Base-by-base conservation (phyloP, 2,329 filamentous ascomycete genomes). In the Phialophora expanda region DNA sequence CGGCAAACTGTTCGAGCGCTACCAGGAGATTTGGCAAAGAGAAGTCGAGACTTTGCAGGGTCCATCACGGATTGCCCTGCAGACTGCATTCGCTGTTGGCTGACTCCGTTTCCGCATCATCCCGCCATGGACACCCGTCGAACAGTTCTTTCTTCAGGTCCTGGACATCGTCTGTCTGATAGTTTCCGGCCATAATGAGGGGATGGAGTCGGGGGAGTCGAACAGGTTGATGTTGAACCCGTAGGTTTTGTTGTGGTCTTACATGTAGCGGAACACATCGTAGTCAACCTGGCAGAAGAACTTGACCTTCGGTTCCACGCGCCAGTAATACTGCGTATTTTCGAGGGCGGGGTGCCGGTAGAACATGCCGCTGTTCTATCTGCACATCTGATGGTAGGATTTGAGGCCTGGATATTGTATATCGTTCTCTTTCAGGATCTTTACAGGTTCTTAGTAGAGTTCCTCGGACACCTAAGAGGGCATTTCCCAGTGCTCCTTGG, bases 211-310 rank as follows among this genome's bases (percentile, higher is more conserved):
- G 12, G 95, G 92, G 34, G 90, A 89, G 78, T 99, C 95, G 83
- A 96, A 98, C 51, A 99, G 87, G 79, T 92, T 97, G 81, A 99
- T 96, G 69, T 94, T 98, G 82, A 98, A 99, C 70, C 95, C 95
- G 78, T 99, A 99, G 3, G 94, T 98, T 81, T 98, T 97, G 84
- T 99, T 97, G 82, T 96, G 87, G 79, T 99, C 95, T 74, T 92
- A 87, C 95, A 99, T 97, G 82, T 92, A 99, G 70, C 91, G 89
- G 85, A 99, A 99, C 59, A 99, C 90, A 76, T 99, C 95, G 80
- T 99, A 99, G 80, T 99, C 95, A 68, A 99, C 85, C 74, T 98
- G 92, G 84, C 95, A 99, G 86, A 97, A 99, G 85, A 98, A 99
- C 80, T 97, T 93, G 51, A 99, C 95, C 71, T 98, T 97, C 60